Conservation (phyloP, 495 filamentous ascomycete genomes). For the Evansstolkia leycettana region DNA sequence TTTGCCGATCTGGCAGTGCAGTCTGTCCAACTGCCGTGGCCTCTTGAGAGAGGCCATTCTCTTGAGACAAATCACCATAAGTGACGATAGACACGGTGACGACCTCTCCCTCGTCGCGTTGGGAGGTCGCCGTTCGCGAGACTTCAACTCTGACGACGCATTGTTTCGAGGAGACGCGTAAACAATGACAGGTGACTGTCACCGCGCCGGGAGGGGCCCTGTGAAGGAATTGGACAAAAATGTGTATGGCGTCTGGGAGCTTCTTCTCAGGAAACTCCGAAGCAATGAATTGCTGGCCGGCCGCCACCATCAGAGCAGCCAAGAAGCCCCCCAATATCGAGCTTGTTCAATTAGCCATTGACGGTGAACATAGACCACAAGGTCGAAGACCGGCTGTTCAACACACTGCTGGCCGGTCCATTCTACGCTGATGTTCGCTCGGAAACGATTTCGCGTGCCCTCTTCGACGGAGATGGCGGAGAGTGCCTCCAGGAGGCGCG, state of each 20-base stretch:
- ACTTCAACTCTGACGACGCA: conserved; percentile 12
- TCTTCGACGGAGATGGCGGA: neutral
- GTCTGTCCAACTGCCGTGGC: neutral
- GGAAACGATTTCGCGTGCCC: conserved; percentile 4
- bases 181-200: conserved; percentile 3
- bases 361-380: neutral
- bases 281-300: conserved; percentile 5
- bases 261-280: conserved; percentile 3
- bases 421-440: conserved; percentile 7
- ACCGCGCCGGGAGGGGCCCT: conserved; percentile 9
- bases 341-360: conserved; percentile 3
- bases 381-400: neutral
- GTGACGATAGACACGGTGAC: conserved; percentile 9
- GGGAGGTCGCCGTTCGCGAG: neutral
- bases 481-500: no score
- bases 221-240: conserved; percentile 12
- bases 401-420: conserved; percentile 15
- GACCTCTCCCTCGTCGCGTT: neutral
- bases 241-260: conserved; percentile 12
- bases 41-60: conserved; percentile 7
- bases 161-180: conserved; percentile 8
- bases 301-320: conserved; percentile 9
- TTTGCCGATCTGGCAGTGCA: conserved; percentile 6
- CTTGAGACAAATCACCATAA: conserved; percentile 7
- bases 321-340: conserved; percentile 12